Evolutionary conservation across 2,329 filamentous ascomycete genomes (phyloP), one percentile per base, ranked within the genome.

Genomic region (Cladosporium sp.): DNA sequence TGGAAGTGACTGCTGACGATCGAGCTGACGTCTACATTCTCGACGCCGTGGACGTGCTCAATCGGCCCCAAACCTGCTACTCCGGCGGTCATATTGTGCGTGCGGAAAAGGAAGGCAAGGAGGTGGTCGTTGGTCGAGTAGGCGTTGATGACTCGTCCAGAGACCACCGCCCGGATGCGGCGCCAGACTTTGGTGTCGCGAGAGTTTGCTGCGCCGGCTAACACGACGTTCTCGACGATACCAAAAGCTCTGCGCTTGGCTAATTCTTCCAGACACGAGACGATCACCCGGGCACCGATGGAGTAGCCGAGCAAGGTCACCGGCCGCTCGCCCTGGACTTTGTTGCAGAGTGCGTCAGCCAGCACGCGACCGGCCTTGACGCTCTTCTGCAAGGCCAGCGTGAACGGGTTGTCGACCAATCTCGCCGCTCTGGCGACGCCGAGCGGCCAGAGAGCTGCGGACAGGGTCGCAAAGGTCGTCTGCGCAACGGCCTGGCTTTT

Each of bases 111-210:
- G 64, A 95, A 89, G 1, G 82, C 88, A 1, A 95, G 80, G 19
- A 95, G 81, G 61, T 86, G 85, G 67, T 95, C 89, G 55, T 90
- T 89, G 54, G 84, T 81, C 0, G 87, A 90, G 68, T 85, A 95
- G 6, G 90, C 87, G 60, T 95, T 95, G 61, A 92, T 84, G 9
- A 95, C 76, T 54, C 85, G 79, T 2, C 89, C 89, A 1, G 84
- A 81, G 1, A 93, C 88, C 1, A 89, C 87, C 43, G 80, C 81
- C 34, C 87, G 81, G 61, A 92, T 82, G 34, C 80, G 76, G 37
- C 82, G 78, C 89, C 89, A 95, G 59, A 87, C 80, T 2, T 75
- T 75, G 0, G 78, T 69, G 49, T 85, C 79, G 0, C 84, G 86
- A 0, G 89, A 87, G 0, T 84, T 81, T 0, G 89, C 87, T 0